Evolutionary conservation across 2,329 filamentous ascomycete genomes (phyloP), one percentile per base, ranked within the genome.

Genomic region (Beauveria sp.): DNA sequence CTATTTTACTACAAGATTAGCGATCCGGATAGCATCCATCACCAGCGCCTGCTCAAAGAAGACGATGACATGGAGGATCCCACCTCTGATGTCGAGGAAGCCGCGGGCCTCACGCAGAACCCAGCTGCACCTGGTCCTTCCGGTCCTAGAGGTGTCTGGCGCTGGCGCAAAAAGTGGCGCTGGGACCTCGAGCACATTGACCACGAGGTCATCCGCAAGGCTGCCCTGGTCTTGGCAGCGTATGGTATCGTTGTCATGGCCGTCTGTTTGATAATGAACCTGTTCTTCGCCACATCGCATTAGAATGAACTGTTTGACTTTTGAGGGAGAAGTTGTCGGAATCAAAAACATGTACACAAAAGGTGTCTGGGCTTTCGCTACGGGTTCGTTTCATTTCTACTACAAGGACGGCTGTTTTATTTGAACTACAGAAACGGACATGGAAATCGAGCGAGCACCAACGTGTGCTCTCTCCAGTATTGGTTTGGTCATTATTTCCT

Each of bases 1-100:
- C 77, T 99, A 4, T 99, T 99, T 74, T 99, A 98, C 75, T 99
- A 98, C 78, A 98, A 98, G 75, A 98, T 99, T 63, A 96, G 91
- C 14, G 86, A 91, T 26, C 95, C 95, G 0, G 89, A 96, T 60
- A 93, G 90, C 50, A 83, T 87, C 30, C 86, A 93, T 65, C 92
- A 97, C 68, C 93, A 96, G 72, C 85, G 89, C 16, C 79, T 98
- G 10, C 79, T 91, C 65, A 98, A 98, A 73, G 92, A 95, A 69
- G 91, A 97, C 66, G 95, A 98, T 68, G 90, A 93, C 65, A 86
- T 86, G n/a, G 80, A 83, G 43, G 88, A 89, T 5, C 66, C 80
- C 28, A 79, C 80, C 9, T 77, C 75, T 1, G 84, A 83, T 43
- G 78, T 82, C 0, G 77, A 84, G 64, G 78, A 77, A 5, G 70